Conservation (phyloP, 495 filamentous ascomycete species). For the Podospora australis region DNA sequence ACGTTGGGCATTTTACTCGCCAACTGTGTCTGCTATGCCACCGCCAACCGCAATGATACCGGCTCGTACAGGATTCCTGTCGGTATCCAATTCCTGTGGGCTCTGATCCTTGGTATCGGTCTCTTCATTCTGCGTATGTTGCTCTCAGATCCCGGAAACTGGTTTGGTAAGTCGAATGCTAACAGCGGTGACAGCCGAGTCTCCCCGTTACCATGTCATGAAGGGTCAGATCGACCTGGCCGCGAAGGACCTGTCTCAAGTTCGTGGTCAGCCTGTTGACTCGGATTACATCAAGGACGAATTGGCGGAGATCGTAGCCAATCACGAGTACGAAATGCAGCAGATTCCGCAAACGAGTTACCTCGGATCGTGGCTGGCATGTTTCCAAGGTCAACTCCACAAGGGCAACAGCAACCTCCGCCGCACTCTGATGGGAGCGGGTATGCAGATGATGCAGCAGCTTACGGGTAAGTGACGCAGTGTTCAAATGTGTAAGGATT, state of each 20-base stretch:
- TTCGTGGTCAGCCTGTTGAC: conserved; percentile 61
- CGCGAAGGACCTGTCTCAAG: conserved; percentile 50
- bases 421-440: conserved; percentile 64
- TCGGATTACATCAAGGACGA: conserved; percentile 61
- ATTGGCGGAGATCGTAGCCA: conserved; percentile 72
- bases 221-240: conserved; percentile 59
- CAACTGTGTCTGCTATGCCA: conserved; percentile 65
- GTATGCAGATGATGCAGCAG: conserved; percentile 69
- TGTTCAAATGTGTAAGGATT: neutral
- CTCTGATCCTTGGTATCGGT: conserved; percentile 56
- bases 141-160: neutral
- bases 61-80: conserved; percentile 70
- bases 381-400: conserved; percentile 51
- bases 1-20: conserved; percentile 69
- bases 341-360: conserved; percentile 57
- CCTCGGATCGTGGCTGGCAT: conserved; percentile 60
- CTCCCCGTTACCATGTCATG: conserved; percentile 75
- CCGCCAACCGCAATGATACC: conserved; percentile 53
- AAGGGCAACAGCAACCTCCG: conserved; percentile 55
- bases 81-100: conserved; percentile 63
- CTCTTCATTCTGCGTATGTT: conserved; percentile 49
- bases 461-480: conserved; percentile 31
- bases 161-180: neutral
- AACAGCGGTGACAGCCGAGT: conserved; percentile 49
- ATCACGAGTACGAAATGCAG: conserved; percentile 70